Evolutionary conservation across 306 rosid species (phyloP), one percentile per base, ranked within the genome.

Genomic region (Potentilla sterilis): DNA sequence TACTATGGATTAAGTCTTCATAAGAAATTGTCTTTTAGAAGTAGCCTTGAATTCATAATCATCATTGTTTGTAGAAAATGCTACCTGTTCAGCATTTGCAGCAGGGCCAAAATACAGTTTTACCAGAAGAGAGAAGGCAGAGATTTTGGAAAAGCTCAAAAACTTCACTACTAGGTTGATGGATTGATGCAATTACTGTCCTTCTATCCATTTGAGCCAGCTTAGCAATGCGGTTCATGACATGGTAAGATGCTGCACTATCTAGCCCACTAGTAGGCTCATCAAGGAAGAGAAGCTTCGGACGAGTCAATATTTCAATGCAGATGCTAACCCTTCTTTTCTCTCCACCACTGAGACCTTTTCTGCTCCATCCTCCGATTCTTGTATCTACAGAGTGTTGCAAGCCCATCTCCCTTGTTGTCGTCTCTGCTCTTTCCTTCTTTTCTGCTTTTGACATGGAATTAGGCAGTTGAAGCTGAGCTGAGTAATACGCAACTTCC

Each of bases 261-360:
- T 92, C 97, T 5, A 90, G 89, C 1, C 97, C 96, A 66, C 92
- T 89, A 0, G 96, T 92, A 14, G 96, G 97, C 74, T 92, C 96
- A 63, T 92, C 97, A 54, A 90, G 93, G 70, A 92, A 90, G 3
- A 92, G 86, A 65, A 92, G 91, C 40, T 48, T 85, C 0, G 97
- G 97, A 1, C 83, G 81, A 7, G 93, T 88, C 7, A 92, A 74
- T 35, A 92, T 82, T 72, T 90, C 97, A 15, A 90, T 87, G 77
- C 97, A 90, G 43, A 92, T 86, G 83, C 96, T 88, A 35, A 92
- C 88, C 75, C 97, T 79, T 51, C 97, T 85, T 83, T 74, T 85
- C 58, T 89, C 88, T 37, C 97, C 97, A 7, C 91, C 93, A 69
- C 89, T 88, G 0, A 90, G 83, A 10, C 96, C 93, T 64, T 82